Evolutionary conservation across 768 basidiomycete genomes (phyloP), one percentile per base, ranked within the genome.

Genomic region (Candolleomyces efflorescens): DNA sequence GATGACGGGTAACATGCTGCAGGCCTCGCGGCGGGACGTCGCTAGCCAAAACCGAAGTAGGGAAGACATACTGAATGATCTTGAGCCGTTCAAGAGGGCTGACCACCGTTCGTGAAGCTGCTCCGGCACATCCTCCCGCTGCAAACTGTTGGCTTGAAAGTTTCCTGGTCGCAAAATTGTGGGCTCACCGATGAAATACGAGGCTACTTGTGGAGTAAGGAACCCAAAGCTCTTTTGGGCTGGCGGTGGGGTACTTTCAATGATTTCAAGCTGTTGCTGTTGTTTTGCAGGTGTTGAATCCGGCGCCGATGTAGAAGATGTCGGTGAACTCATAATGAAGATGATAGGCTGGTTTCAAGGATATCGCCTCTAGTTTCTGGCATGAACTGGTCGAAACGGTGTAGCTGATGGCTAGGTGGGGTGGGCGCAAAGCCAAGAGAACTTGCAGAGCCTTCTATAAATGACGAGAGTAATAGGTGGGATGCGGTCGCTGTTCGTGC

Each of bases 51-150:
- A 63, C 45, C 46, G 60, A 39, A 51, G 38, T n/a, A 43, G 17
- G 56, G 48, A 36, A 51, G 2, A 79, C 91, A 67, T 64, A 95
- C 94, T 95, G 88, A 60, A 99, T 97, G 67, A 99, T 98, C 73
- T 99, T 99, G 55, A 98, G 78, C 58, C 96, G 77, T 66, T 98
- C 94, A 13, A 98, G 71, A 10, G 95, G 96, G 63, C 86, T 89
- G 50, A 98, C 96, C 13, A 97, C 91, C 2, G 95, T 97, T 55
- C 95, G 78, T 58, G 90, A 92, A 9, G 92, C 85, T 60, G 82
- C 82, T 39, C 82, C 82, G 13, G 82, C 82, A 68, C 78, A 79
- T 65, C 82, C 82, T 45, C 82, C 82, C 62, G 82, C 82, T 82
- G 60, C 47, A 50, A 39, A 51, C 17, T n/a, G 54, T 39, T 59